phyloP scores from a whole-genome alignment of 169 alveolate species.

The Eimeria praecox region DNA sequence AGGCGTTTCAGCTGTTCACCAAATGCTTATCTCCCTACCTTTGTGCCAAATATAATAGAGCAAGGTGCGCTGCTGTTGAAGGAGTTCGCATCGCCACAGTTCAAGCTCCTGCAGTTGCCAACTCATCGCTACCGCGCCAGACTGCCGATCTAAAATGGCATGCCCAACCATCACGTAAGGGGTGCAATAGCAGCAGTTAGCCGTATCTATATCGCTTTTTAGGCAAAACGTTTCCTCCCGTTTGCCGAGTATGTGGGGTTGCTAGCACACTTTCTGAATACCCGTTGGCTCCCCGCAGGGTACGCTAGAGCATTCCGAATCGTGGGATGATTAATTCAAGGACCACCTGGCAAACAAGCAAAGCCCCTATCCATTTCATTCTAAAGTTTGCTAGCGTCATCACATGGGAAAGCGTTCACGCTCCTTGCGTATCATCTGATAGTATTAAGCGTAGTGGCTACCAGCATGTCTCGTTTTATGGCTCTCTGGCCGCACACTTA shows the following conservation, averaged over 20 bases:
- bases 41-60: background rate
- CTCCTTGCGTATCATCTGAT: background rate
- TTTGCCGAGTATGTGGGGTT: background rate
- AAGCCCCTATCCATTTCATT: background rate
- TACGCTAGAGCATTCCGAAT: background rate
- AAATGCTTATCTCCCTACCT: background rate
- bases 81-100: background rate
- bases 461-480: background rate
- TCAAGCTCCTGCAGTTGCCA: background rate
- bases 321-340: background rate
- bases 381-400: background rate
- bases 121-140: background rate
- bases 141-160: background rate
- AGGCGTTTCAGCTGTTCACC: background rate
- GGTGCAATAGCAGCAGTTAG: background rate
- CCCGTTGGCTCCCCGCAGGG: background rate
- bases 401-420: background rate
- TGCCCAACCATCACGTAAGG: background rate
- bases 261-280: background rate
- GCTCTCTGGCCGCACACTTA: background rate
- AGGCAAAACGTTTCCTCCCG: background rate
- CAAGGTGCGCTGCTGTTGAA: background rate
- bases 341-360: background rate
- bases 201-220: background rate
- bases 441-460: background rate